phyloP scores from a whole-genome alignment of 1,284 basidiomycete species.

The Tylopilus sp. region DNA sequence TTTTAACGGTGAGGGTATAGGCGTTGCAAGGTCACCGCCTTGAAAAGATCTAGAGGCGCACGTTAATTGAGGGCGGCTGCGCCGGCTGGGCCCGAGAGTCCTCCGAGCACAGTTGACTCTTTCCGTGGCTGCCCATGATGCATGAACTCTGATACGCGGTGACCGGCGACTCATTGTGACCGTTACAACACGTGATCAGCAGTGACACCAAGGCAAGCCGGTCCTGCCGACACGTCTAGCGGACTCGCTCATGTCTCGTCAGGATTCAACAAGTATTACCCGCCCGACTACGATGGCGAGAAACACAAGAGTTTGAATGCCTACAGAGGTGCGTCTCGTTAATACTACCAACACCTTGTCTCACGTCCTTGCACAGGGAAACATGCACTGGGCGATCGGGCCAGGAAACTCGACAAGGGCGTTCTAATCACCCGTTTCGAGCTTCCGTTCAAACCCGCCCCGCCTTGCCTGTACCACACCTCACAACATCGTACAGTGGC shows the following conservation, averaged over 20 bases:
- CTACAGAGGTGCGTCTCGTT: slow-evolving; percentile 66
- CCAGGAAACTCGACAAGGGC: slow-evolving; percentile 93
- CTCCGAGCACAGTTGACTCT: too few species aligned
- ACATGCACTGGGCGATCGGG: slow-evolving; percentile 93
- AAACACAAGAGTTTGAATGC: slow-evolving; percentile 87
- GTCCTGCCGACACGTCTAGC: slow-evolving; percentile 4
- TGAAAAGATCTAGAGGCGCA: too few species aligned
- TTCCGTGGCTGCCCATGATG: too few species aligned
- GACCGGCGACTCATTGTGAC: too few species aligned
- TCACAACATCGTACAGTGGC: slow-evolving; percentile 59
- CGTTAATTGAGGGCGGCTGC: too few species aligned
- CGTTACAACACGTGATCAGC: slow-evolving; percentile 23
- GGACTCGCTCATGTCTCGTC: slow-evolving; percentile 27
- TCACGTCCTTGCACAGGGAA: slow-evolving; percentile 72
- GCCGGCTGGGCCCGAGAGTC: too few species aligned
- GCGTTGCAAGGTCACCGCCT: slow-evolving; percentile 29
- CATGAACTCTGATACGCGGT: too few species aligned
- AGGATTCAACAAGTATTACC: slow-evolving; percentile 95
- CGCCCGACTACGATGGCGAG: slow-evolving; percentile 90
- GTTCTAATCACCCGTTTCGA: slow-evolving; percentile 95
- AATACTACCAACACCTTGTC: background rate
- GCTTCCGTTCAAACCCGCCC: slow-evolving; percentile 73
- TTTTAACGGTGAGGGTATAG: slow-evolving; percentile 53
- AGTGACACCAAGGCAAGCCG: slow-evolving; percentile 44
- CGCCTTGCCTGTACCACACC: too few species aligned